Base-by-base conservation (phyloP, 441 rosid genomes). In the Hypseocharis bilobata region DNA sequence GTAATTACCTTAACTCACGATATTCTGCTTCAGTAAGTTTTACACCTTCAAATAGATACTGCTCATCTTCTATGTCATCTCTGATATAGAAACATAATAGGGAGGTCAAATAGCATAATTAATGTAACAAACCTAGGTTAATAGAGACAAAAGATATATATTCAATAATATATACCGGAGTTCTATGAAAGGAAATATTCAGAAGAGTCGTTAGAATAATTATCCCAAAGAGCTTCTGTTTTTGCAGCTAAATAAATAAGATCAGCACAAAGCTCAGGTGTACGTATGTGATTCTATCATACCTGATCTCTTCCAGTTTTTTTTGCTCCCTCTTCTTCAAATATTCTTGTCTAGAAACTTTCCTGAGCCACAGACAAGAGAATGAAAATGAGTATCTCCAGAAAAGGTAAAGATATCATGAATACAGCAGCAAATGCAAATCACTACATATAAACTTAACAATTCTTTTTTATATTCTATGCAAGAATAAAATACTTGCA, bases 271-370 rank as follows among this genome's bases (percentile, higher is more conserved):
- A 62, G 64, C 13, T 28, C 23, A 23, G 34, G 23, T 7, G 26
- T 56, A 49, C 28, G 67, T 25, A 14, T 14, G 28, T 17, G 19
- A 59, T 62, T 10, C 30, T 4, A 60, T 22, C 29, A 61, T 82
- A 91, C 97, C 88, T 82, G 67, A 88, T 77, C 77, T 88, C 90
- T 55, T 86, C 88, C 76, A 88, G 74, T 76, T 88, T 86, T 81
- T 85, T 86, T 70, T 86, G 87, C 79, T 85, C 96, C 74, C 96
- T 82, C 76, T 86, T 88, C 78, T 85, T 86, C 54, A 88, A 72
- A 78, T 88, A 88, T 68, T 83, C 96, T 78, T 74, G 92, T 74
- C 98, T 84, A 67, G 98, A 93, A 63, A 90, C 83, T 76, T 91
- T 87, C 74, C 98, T 91, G 85, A 58, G 75, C 60, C 26, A 65